Evolutionary conservation across 768 basidiomycete genomes (phyloP).

Genomic region (Coprinopsis cinerea): DNA sequence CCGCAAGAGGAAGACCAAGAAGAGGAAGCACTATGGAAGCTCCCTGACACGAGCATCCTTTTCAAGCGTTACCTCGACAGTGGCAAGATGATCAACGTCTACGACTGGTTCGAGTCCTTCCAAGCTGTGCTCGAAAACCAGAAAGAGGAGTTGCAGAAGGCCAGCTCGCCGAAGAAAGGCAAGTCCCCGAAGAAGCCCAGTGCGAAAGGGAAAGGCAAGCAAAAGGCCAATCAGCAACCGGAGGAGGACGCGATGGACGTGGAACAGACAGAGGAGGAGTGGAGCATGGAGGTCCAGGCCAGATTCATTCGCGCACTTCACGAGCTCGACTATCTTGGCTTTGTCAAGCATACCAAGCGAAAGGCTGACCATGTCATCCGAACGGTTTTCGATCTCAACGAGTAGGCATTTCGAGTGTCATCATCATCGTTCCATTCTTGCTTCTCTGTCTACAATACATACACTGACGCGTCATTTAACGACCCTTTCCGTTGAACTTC

Average conservation of each 20-base stretch:
- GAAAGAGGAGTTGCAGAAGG: constrained; percentile 19
- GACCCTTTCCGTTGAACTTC: constrained; percentile 2
- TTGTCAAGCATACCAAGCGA: constrained; percentile 73
- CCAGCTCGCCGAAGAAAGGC: constrained; percentile 10
- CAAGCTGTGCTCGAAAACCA: constrained; percentile 59
- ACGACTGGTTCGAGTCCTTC: constrained; percentile 86
- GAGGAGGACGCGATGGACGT: constrained; percentile 26
- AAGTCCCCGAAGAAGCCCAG: constrained; percentile 1
- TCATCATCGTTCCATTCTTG: background rate
- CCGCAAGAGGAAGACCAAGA: background rate
- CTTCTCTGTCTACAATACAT: background rate
- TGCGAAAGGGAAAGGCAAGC: constrained; percentile 21
- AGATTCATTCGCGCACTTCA: constrained; percentile 77
- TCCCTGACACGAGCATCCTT: constrained; percentile 73
- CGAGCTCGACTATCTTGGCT: constrained; percentile 75
- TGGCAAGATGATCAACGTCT: constrained; percentile 78
- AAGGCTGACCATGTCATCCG: constrained; percentile 73
- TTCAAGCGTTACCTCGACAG: constrained; percentile 75
- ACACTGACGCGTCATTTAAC: background rate
- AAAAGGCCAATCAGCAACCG: constrained; percentile 17
- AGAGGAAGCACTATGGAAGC: constrained; percentile 35
- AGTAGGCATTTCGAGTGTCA: background rate
- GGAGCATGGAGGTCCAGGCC: constrained; percentile 65
- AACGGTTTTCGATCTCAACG: constrained; percentile 52
- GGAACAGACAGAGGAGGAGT: constrained; percentile 37